Evolutionary conservation across 495 filamentous ascomycete genomes (phyloP).

Genomic region (Lepidopterella palustris): DNA sequence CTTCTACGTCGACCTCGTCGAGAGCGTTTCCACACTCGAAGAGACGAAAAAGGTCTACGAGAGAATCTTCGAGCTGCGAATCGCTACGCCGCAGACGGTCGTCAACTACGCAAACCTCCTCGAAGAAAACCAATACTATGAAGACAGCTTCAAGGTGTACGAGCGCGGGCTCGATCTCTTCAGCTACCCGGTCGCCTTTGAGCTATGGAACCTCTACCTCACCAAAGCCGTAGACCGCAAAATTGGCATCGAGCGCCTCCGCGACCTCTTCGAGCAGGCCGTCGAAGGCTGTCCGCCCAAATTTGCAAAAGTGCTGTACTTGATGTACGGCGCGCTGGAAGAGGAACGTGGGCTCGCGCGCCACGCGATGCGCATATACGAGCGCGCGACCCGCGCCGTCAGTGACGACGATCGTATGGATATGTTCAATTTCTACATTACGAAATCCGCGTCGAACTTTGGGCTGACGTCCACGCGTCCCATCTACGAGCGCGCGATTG

Average conservation of each 20-base stretch:
- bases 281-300: constrained; percentile 91
- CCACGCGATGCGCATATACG: constrained; percentile 98
- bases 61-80: constrained; percentile 94
- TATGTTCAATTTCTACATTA: constrained; percentile 99
- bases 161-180: constrained; percentile 95
- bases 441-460: constrained; percentile 97
- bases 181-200: constrained; percentile 95
- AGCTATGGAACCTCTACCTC: constrained; percentile 97
- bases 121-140: constrained; percentile 92
- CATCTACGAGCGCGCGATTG: constrained; percentile 94
- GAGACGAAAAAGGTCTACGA: constrained; percentile 95
- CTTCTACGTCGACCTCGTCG: constrained; percentile 98
- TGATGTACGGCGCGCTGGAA: constrained; percentile 98
- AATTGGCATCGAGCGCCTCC: constrained; percentile 86
- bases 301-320: constrained; percentile 90
- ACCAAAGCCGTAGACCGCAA: constrained; percentile 95
- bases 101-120: constrained; percentile 97
- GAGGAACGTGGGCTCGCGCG: constrained; percentile 94
- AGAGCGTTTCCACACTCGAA: constrained; percentile 84
- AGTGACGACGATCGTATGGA: constrained; percentile 91
- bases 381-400: constrained; percentile 91
- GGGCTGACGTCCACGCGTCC: constrained; percentile 90
- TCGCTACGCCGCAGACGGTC: constrained; percentile 95
- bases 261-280: constrained; percentile 96
- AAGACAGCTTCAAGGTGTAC: constrained; percentile 97